Percentiles rank a stretch among this genome's conserved stretches.
phyloP scores from a whole-genome alignment of 1,139 yeast species.

The Debaryomyces robertsiae region DNA sequence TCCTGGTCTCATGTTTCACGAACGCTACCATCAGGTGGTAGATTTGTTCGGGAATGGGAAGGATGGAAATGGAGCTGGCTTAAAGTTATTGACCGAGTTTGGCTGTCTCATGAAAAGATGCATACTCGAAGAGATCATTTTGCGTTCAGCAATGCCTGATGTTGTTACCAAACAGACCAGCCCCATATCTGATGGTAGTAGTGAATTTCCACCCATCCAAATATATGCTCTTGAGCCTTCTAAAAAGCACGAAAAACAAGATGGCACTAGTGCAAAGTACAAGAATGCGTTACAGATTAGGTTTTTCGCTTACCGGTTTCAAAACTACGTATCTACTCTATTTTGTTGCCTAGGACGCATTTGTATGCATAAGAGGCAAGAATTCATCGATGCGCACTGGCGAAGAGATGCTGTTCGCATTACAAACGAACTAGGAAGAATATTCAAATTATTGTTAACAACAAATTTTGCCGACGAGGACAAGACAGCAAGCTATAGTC shows the following conservation, averaged over 20 bases:
- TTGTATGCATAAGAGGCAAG: conserved; percentile 49
- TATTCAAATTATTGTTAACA: conserved; percentile 29
- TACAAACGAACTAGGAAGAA: conserved; percentile 37
- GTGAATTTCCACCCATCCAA: conserved; percentile 39
- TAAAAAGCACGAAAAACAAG: conserved; percentile 33
- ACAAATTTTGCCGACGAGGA: conserved; percentile 24
- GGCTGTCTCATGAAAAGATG: conserved; percentile 50
- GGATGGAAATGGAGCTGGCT: conserved; percentile 29
- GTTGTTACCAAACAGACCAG: conserved; percentile 49
- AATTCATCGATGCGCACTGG: conserved; percentile 31
- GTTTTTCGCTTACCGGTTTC: conserved; percentile 51
- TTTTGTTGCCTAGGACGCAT: conserved; percentile 45
- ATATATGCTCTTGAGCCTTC: conserved; percentile 34
- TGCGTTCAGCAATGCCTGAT: conserved; percentile 51
- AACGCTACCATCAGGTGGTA: conserved; percentile 50
- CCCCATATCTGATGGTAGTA: conserved; percentile 29
- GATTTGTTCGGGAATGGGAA: conserved; percentile 43
- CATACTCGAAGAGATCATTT: conserved; percentile 56
- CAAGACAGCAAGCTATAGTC: conserved; percentile 27
- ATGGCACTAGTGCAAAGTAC: conserved; percentile 53
- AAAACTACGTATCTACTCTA: conserved; percentile 48
- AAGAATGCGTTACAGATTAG: conserved; percentile 64
- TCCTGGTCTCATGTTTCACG: conserved; percentile 50
- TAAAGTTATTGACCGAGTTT: conserved; percentile 32
- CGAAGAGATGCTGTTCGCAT: conserved; percentile 46